Base-by-base conservation (phyloP, 163 green algal species). In the Chlamydomonas reinhardtii region DNA sequence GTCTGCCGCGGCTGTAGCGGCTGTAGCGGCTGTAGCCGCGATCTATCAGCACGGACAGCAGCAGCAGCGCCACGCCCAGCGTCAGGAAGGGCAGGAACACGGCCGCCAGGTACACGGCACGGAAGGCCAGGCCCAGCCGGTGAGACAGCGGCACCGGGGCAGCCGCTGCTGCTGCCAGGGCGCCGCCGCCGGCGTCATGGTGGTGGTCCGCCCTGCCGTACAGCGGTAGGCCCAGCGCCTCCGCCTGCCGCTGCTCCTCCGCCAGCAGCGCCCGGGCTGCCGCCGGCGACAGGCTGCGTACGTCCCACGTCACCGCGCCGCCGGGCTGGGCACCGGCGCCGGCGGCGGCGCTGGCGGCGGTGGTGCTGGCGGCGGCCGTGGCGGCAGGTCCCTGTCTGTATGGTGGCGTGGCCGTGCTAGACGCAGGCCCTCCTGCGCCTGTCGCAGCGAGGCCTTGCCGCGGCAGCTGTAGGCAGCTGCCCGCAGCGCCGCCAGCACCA, bases 1-100 rank as follows among this genome's bases (percentile, higher is more conserved):
- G 37, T n/a, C 24, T 1, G 29, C 11, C 32, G 66, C 68, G 39
- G 39, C n/a, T n/a, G n/a, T n/a, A n/a, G n/a, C 39, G 39, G 39
- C 39, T 48, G 39, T 48, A 48, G 39, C 39, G 48, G 48, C 48
- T 56, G 48, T 56, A 56, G 5, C 48, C 12, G 48, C 48, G 48
- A 32, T 52, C 35, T 2, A 74, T 39, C 31, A 43, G 2, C 14
- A 72, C 22, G 0, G 91, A 82, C 25, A 94, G 80, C 59, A 95
- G 83, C 37, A 95, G 74, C 61, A 94, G 79, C 25, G 86, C 34
- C 2, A 90, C 70, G 2, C 89, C 93, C 20, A 94, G 64, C 0
- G 90, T 84, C 20, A 94, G 70, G 83, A 96, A 95, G 35, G 93
- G 93, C 48, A 91, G 72, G 85, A 96, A 96, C 17, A 94, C 76